Evolutionary conservation across 2,329 filamentous ascomycete genomes (phyloP).

Genomic region (Aureobasidium sp.): DNA sequence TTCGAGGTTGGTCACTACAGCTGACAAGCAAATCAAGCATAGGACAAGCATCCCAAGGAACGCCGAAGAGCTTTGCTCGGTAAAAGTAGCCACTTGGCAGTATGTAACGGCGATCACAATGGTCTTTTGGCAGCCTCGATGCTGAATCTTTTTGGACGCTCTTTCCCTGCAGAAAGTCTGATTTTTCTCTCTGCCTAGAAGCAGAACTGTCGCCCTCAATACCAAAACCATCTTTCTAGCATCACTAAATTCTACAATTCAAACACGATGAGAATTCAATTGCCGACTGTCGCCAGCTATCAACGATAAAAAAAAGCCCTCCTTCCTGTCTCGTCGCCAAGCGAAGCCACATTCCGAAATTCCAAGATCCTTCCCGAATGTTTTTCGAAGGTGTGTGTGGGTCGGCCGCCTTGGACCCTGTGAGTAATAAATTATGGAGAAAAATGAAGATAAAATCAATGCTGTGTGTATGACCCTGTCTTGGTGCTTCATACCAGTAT

Average conservation of each 20-base stretch:
- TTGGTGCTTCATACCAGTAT: not conserved
- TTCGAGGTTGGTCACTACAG: not conserved
- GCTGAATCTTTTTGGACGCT: not conserved
- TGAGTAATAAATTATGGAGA: too few species aligned
- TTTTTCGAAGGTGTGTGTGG: not conserved
- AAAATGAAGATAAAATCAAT: not conserved
- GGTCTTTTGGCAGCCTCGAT: not conserved
- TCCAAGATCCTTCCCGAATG: constrained; percentile 2
- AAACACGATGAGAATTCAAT: not conserved
- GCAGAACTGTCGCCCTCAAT: not conserved
- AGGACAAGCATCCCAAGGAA: constrained; percentile 7
- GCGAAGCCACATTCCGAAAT: not conserved
- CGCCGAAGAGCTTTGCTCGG: not conserved
- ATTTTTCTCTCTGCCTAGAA: not conserved
- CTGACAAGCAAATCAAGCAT: constrained; percentile 6
- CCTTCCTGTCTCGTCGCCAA: constrained; percentile 1
- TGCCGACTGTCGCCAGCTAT: not conserved
- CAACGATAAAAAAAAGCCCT: not conserved
- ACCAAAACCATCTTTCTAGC: not conserved
- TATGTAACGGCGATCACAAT: not conserved
- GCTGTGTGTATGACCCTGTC: not conserved
- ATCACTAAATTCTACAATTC: not conserved
- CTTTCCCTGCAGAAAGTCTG: not conserved
- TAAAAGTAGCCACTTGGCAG: not conserved
- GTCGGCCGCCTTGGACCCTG: not conserved